These are phyloP conservation scores for Skeletonema menzelii DNA, from an alignment of 108 stramenopile genomes.

Conservation along the genomic window DNA sequence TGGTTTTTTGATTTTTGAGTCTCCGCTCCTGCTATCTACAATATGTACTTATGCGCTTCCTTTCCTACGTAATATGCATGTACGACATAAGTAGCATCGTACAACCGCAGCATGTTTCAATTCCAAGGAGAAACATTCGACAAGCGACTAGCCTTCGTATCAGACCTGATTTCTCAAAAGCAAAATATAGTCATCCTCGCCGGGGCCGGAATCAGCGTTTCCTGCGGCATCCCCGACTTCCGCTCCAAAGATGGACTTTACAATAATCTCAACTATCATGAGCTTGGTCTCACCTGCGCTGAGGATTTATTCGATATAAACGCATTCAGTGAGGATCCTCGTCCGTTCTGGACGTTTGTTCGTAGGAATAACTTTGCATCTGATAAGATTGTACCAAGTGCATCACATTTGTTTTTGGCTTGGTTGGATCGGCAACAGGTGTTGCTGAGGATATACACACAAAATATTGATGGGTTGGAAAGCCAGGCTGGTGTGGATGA, in stretches of 20 bases:
- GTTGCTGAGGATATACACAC: constrained; percentile 75
- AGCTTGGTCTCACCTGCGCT: constrained; percentile 45
- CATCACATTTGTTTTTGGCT: constrained; percentile 77
- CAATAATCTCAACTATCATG: constrained; percentile 12
- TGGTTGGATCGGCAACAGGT: constrained; percentile 60
- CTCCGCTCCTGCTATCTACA: too few species aligned
- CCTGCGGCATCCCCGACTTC: constrained; percentile 89
- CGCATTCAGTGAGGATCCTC: constrained; percentile 70
- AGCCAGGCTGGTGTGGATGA: constrained; percentile 58
- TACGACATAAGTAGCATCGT: too few species aligned
- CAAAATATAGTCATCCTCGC: constrained; percentile 75
- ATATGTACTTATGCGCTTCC: too few species aligned
- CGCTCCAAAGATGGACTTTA: constrained; percentile 75
- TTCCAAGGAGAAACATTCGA: constrained; percentile 21
- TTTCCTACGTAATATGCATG: too few species aligned
- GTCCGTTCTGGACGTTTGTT: constrained; percentile 68
- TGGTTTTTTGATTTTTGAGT: too few species aligned
- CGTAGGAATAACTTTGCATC: not conserved
- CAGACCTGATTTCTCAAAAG: constrained; percentile 41
- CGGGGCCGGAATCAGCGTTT: constrained; percentile 82
- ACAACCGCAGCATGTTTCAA: not conserved
- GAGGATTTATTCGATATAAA: constrained; percentile 87
- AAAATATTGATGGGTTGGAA: constrained; percentile 88
- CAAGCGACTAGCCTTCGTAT: constrained; percentile 12
- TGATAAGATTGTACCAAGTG: constrained; percentile 53